Base-by-base conservation (phyloP, 1,284 basidiomycete species). In the Cutaneotrichosporon sp. region DNA sequence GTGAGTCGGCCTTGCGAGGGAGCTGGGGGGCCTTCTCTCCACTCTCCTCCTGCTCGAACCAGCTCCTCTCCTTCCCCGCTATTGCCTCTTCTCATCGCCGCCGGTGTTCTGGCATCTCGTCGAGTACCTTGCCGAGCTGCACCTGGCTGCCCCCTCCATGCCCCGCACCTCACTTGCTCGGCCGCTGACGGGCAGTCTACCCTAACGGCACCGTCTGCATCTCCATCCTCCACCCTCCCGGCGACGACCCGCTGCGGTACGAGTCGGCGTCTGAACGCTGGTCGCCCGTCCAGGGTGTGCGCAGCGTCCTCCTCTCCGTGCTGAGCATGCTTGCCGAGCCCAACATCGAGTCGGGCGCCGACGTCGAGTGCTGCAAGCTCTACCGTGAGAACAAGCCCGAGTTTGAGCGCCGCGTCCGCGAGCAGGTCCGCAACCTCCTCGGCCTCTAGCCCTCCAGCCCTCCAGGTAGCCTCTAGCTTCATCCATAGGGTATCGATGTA, bases 261-360 rank as follows among this genome's bases (percentile, higher is more conserved):
- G 97, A 99, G 77, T 87, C 90, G 65, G 94, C 95, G 0, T 93
- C 90, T 27, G 97, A 99, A 78, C 87, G 97, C 46, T 99, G 97
- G 97, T 95, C 91, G 63, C 97, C 97, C 18, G 95, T 99, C 4
- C 79, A 80, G 68, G 77, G 78, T 5, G 92, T 99, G 47, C 92
- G 99, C 81, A 97, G 97, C 78, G 97, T 99, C 64, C 85, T 95
- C 58, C 83, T 99, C 7, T 94, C 91, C 69, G 95, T 99, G 22
- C 88, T 99, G 68, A 95, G 92, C 59, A 98, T 99, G 95, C 86
- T 99, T n/a, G 95, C 97, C 88, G 95, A 99, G 82, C 97, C 97
- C n/a, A 99, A 99, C 80, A 85, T 98, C 58, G 97, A 99, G 81
- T 93, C 90, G 68, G 95, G 95, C 34, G 97, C 97, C 51, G 98